These are phyloP conservation scores for Saposhnikovia divaricata DNA, from an alignment of 129 eudicot species.

Conservation along the genomic window DNA sequence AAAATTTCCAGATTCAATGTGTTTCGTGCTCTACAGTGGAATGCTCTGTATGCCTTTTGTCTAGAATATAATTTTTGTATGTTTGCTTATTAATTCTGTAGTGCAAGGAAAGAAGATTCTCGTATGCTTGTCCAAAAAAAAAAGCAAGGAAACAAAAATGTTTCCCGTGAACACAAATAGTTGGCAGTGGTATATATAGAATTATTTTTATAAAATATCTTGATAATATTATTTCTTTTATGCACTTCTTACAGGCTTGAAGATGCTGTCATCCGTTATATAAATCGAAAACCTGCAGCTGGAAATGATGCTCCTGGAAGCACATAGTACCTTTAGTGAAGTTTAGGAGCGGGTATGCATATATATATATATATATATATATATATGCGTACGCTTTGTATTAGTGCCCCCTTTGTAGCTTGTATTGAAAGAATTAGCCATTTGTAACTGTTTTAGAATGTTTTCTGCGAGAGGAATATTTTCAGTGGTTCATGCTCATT, in stretches of 20 bases:
- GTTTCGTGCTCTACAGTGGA: background rate
- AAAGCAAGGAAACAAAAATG: background rate
- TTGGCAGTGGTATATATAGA: background rate
- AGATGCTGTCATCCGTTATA: slow-evolving; percentile 84
- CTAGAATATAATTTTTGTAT: background rate
- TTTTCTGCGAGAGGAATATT: background rate
- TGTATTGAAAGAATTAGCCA: background rate
- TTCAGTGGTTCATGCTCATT: background rate
- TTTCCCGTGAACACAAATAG: background rate
- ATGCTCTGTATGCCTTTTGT: background rate
- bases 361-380: background rate
- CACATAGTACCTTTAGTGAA: slow-evolving; percentile 29
- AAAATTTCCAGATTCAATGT: background rate
- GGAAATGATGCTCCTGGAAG: slow-evolving; percentile 55
- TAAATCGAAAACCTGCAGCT: slow-evolving; percentile 60
- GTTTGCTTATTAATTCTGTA: background rate
- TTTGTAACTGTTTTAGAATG: background rate
- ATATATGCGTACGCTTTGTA: background rate
- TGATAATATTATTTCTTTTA: background rate
- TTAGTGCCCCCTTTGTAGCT: background rate
- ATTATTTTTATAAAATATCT: background rate
- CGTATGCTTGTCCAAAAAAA: background rate
- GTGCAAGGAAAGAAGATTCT: background rate
- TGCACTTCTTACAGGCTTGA: slow-evolving; percentile 53
- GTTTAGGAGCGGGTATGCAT: background rate